Evolutionary conservation across 1,284 basidiomycete species (phyloP).

Genomic region (Leucoagaricus sp.): DNA sequence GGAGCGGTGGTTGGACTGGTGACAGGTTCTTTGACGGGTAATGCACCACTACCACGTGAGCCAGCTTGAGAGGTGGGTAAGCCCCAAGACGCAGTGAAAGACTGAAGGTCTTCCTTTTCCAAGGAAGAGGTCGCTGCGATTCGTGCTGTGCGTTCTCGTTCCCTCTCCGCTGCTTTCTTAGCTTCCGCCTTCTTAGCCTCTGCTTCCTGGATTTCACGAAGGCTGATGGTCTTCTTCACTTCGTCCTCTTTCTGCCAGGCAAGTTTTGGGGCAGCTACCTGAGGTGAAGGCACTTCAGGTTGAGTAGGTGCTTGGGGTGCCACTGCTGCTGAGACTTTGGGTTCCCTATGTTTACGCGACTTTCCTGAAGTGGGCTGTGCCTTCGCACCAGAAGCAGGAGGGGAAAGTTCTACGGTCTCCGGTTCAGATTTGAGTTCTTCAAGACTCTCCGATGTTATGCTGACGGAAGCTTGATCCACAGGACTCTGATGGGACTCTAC

Average conservation of each 20-base stretch:
- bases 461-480: background rate
- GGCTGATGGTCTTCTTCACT: constrained; percentile 64
- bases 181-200: constrained; percentile 84
- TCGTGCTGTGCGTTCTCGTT: constrained; percentile 60
- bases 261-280: constrained; percentile 42
- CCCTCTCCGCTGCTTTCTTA: constrained; percentile 69
- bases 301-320: constrained; percentile 26
- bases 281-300: constrained; percentile 26
- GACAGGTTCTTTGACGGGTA: constrained; percentile 43
- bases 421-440: background rate
- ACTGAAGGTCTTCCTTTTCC: constrained; percentile 55
- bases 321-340: constrained; percentile 9
- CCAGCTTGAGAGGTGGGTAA: constrained; percentile 74
- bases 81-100: constrained; percentile 77
- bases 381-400: constrained; percentile 2
- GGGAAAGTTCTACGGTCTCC: background rate
- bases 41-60: constrained; percentile 41
- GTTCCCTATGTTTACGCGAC: constrained; percentile 13
- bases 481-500: background rate
- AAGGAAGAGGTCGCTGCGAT: constrained; percentile 42
- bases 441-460: background rate
- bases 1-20: constrained; percentile 35
- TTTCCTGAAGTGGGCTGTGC: background rate
- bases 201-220: constrained; percentile 95
- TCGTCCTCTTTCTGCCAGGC: constrained; percentile 72